phyloP scores from a whole-genome alignment of 192 early-diverging fungal species.

The Umbelopsis sp. region DNA sequence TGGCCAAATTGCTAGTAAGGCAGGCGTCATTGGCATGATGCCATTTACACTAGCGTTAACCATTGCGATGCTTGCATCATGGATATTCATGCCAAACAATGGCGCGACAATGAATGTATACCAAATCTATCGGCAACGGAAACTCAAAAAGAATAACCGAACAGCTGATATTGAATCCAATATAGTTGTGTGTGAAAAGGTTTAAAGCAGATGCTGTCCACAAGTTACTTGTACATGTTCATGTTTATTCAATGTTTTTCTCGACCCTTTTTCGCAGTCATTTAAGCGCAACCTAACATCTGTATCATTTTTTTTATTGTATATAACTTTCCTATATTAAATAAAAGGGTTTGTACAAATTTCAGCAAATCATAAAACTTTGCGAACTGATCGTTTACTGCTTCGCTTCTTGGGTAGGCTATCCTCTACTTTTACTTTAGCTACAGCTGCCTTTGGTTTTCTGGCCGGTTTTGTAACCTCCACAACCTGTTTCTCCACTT shows the following conservation, averaged over 20 bases:
- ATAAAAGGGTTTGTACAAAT: background rate
- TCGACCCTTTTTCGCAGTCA: no score
- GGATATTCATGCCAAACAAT: constrained; percentile 29
- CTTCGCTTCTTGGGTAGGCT: background rate
- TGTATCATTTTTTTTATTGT: background rate
- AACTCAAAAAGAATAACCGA: background rate
- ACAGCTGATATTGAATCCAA: background rate
- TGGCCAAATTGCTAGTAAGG: constrained; percentile 22
- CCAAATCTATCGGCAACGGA: background rate
- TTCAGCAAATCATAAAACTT: background rate
- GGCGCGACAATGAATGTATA: background rate
- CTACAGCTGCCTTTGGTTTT: background rate
- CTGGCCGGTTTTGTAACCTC: background rate
- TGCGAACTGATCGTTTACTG: background rate
- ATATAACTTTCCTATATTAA: background rate
- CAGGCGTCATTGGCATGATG: constrained; percentile 26
- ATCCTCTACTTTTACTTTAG: background rate
- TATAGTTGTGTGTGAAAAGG: background rate
- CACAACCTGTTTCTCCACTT: background rate
- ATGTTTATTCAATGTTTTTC: background rate
- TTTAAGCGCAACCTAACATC: no score
- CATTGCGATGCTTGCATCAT: constrained; percentile 22
- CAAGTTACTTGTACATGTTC: background rate
- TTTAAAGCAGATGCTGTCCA: background rate
- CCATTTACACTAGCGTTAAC: constrained; percentile 12